Conservation (phyloP, 2,329 filamentous ascomycete species). For the Catunica adiposa region DNA sequence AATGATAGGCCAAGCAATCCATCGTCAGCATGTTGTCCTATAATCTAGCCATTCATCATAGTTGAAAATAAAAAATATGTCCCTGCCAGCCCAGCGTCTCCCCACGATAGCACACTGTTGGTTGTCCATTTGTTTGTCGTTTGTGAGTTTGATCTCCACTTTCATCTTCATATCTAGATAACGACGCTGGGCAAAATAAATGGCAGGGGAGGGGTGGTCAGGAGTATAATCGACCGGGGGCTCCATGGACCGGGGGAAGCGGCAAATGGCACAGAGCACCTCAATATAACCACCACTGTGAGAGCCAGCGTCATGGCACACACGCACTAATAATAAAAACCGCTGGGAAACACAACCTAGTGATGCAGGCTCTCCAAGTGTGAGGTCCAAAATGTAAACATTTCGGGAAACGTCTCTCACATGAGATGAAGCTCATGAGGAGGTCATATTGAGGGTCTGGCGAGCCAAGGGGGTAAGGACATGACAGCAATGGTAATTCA, state of each 20-base stretch:
- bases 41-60: conserved; percentile 3
- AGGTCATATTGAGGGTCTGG: not conserved
- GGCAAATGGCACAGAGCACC: conserved; percentile 9
- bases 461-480: conserved; percentile 14
- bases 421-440: not conserved
- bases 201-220: conserved; percentile 5
- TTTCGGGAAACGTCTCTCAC: not conserved
- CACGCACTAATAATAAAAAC: too few relatives aligned
- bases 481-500: conserved; percentile 15
- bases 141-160: too few relatives aligned
- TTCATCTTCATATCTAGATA: not conserved
- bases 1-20: conserved; percentile 18
- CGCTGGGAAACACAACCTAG: not conserved
- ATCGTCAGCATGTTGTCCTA: conserved; percentile 15
- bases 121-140: too few relatives aligned
- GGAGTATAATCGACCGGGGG: conserved; percentile 3
- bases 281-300: not conserved
- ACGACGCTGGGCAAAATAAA: not conserved
- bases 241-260: conserved; percentile 1
- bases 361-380: not conserved
- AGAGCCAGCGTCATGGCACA: conserved; percentile 4
- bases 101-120: not conserved
- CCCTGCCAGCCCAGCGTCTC: not conserved
- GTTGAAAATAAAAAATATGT: not conserved
- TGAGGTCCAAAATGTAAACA: not conserved